Evolutionary conservation across 306 rosid species (phyloP), one percentile per base, ranked within the genome.

Genomic region (Aeschynomene evenia): DNA sequence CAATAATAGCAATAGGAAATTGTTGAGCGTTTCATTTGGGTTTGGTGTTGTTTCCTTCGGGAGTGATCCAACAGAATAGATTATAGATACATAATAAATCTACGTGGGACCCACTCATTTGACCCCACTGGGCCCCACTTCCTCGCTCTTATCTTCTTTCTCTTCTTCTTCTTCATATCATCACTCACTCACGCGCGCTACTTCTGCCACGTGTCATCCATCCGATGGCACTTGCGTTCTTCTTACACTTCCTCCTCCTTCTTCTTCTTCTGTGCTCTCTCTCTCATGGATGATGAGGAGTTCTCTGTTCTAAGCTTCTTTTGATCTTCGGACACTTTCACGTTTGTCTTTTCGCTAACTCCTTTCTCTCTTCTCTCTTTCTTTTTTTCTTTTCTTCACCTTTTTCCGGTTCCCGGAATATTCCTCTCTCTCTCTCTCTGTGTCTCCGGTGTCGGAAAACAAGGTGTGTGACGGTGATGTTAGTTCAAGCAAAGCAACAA

Each of bases 131-230:
- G n/a, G 12, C 18, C 3, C 16, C n/a, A n/a, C n/a, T n/a, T 40
- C 11, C 6, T 57, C 28, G 51, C 70, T 67, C 83, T 81, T 76
- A 72, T 82, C 86, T 15, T 61, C 28, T 49, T 42, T n/a, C 4
- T 40, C 11, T 7, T 11, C 4, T 4, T 40, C 5, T 12, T 2
- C 12, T 18, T 63, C 57, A 3, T 16, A 45, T 51, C 31, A 5
- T 13, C 42, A 39, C 9, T 10, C 43, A 18, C 0, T 39, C 80
- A 26, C 51, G 14, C 76, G 31, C 77, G 40, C 29, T 9, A 49
- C 19, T 64, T 18, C 7, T 26, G 77, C 77, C 86, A 87, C 93
- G 85, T 81, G 88, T 71, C 88, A 26, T 1, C 0, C 68, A 68
- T 81, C 85, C 37, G 70, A 20, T 29, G 50, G 66, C 9, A 5